A percentile compares a stretch with the other conserved stretches of the same genome.
These are phyloP conservation scores for Globisporangium canariense DNA, from an alignment of 352 stramenopile species.

Conservation along the genomic window DNA sequence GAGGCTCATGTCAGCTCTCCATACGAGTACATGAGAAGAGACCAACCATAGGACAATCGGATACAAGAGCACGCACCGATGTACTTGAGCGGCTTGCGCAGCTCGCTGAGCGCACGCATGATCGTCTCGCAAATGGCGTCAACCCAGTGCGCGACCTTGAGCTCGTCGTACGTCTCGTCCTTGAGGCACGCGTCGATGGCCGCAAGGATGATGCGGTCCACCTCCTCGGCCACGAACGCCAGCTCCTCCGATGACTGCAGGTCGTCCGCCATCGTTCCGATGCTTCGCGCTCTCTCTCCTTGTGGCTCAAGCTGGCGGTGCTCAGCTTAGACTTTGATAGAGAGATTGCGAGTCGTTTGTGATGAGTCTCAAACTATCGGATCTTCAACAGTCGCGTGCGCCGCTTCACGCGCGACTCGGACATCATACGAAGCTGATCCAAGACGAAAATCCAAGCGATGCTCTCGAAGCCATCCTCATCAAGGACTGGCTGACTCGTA, in stretches of 20 bases:
- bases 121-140: constrained; percentile 89
- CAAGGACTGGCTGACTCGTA: too few relatives aligned
- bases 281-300: not conserved
- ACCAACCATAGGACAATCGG: too few relatives aligned
- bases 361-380: not conserved
- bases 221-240: constrained; percentile 89
- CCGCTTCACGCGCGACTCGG: constrained; percentile 20
- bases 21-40: too few relatives aligned
- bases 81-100: constrained; percentile 93
- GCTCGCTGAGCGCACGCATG: constrained; percentile 81
- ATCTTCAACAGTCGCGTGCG: constrained; percentile 29
- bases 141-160: constrained; percentile 85
- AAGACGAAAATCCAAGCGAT: too few relatives aligned
- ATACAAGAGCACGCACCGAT: constrained; percentile 36
- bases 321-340: not conserved
- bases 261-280: constrained; percentile 63
- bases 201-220: constrained; percentile 85
- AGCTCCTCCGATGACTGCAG: constrained; percentile 86
- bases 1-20: not conserved
- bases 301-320: not conserved
- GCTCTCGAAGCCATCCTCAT: too few relatives aligned
- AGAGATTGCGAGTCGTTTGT: not conserved
- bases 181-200: constrained; percentile 83
- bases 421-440: too few relatives aligned
- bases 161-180: constrained; percentile 86